Conservation (phyloP, 495 filamentous ascomycete genomes). For the Hyaloscypha variabilis region DNA sequence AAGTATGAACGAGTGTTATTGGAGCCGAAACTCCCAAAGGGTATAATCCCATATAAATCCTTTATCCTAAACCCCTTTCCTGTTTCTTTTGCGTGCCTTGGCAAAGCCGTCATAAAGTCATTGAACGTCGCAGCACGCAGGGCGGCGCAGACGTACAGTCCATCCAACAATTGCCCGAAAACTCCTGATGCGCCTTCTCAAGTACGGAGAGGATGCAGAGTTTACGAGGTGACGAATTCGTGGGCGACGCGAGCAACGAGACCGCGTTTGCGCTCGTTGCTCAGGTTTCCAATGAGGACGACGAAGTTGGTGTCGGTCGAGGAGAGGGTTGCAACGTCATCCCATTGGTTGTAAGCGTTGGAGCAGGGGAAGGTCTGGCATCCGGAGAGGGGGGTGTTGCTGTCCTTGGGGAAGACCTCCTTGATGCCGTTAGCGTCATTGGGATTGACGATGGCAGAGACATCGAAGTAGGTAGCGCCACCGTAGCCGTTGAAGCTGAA, state of each 20-base stretch:
- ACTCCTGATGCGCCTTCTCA: neutral
- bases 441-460: conserved; percentile 57
- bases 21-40: conserved; percentile 5
- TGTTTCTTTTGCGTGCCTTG: neutral
- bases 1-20: conserved; percentile 15
- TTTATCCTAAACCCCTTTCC: neutral
- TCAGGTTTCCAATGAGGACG: conserved; percentile 28
- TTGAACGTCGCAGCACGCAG: conserved; percentile 25
- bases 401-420: conserved; percentile 43
- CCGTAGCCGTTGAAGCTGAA: conserved; percentile 47
- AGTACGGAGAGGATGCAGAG: conserved; percentile 2
- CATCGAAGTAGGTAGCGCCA: conserved; percentile 50
- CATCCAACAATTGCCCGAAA: neutral
- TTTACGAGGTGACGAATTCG: conserved; percentile 16
- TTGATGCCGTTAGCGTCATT: conserved; percentile 47
- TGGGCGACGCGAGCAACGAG: conserved; percentile 5
- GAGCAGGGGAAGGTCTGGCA: conserved; percentile 50
- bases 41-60: neutral
- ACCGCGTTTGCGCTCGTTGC: conserved; percentile 17
- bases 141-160: conserved; percentile 21
- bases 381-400: conserved; percentile 38
- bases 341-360: conserved; percentile 49
- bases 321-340: conserved; percentile 51
- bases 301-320: conserved; percentile 19
- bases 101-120: conserved; percentile 14